Conservation (phyloP, 768 basidiomycete species). For the Mycena epipterygia region DNA sequence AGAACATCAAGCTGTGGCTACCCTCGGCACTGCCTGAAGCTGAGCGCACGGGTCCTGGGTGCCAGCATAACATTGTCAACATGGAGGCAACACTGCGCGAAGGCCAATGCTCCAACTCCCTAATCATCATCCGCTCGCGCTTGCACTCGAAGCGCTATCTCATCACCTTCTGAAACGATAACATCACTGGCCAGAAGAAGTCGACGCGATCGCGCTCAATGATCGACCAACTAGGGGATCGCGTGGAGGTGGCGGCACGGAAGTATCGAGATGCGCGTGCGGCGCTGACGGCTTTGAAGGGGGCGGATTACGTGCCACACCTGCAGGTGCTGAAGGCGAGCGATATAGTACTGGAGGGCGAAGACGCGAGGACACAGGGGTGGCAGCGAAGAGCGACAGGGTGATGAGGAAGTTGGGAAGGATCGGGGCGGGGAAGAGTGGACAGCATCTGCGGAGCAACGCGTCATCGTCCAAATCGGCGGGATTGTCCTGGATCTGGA, state of each 20-base stretch:
- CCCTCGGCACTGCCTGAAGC: neutral
- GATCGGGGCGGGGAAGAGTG: neutral
- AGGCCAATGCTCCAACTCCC: constrained; percentile 10
- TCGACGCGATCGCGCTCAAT: neutral
- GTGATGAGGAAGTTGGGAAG: neutral
- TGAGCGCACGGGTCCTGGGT: neutral
- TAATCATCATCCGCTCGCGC: neutral
- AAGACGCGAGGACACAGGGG: neutral
- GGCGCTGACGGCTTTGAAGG: neutral
- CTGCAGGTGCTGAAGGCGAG: neutral
- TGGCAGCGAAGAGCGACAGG: neutral
- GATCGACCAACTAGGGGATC: neutral
- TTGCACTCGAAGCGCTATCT: constrained; percentile 18
- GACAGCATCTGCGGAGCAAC: neutral
- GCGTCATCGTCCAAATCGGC: neutral
- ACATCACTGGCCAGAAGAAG: constrained; percentile 3
- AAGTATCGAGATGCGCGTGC: neutral
- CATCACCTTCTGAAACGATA: constrained; percentile 10
- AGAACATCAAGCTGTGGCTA: constrained; percentile 4
- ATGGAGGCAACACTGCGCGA: constrained; percentile 10
- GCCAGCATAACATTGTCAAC: too few relatives aligned
- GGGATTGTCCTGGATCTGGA: constrained; percentile 27
- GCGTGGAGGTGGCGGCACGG: too few relatives aligned
- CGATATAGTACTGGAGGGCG: neutral
- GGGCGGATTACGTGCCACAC: neutral